A percentile compares a stretch with the other conserved stretches of the same genome.
Evolutionary conservation across 2,329 filamentous ascomycete genomes (phyloP).

Genomic region (Thielaviopsis euricoi): DNA sequence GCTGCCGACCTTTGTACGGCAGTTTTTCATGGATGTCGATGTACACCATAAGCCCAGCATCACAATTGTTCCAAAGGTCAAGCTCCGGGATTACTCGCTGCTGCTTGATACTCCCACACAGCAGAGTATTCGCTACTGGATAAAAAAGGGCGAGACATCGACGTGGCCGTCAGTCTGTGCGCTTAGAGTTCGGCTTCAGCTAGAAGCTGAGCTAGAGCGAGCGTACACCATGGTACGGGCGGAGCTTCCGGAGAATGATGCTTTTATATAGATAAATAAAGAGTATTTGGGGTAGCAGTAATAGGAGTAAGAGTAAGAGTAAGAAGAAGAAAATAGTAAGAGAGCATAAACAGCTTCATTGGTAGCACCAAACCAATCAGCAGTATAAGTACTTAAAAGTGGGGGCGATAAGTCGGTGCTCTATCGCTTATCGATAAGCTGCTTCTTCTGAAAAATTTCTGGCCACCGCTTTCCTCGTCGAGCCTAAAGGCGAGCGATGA

Average conservation of each 20-base stretch:
- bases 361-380: too few species aligned
- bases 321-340: too few species aligned
- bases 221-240: constrained; percentile 68
- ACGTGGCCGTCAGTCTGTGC: constrained; percentile 84
- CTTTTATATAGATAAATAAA: constrained; percentile 5
- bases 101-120: constrained; percentile 71
- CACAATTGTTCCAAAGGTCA: constrained; percentile 68
- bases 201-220: constrained; percentile 76
- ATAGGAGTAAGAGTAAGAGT: too few species aligned
- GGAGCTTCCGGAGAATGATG: constrained; percentile 11
- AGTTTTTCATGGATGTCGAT: constrained; percentile 69
- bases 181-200: constrained; percentile 61
- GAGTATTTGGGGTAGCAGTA: background rate
- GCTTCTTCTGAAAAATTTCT: constrained; percentile 11
- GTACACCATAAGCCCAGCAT: constrained; percentile 45
- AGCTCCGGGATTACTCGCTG: constrained; percentile 53
- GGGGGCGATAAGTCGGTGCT: constrained; percentile 5
- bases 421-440: constrained; percentile 9
- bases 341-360: too few species aligned
- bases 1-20: constrained; percentile 51
- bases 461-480: background rate
- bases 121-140: constrained; percentile 69
- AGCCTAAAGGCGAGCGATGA: background rate
- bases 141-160: constrained; percentile 64
- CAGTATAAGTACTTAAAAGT: background rate